Evolutionary conservation across 768 basidiomycete genomes (phyloP).

Genomic region (Leccinellum albellum): DNA sequence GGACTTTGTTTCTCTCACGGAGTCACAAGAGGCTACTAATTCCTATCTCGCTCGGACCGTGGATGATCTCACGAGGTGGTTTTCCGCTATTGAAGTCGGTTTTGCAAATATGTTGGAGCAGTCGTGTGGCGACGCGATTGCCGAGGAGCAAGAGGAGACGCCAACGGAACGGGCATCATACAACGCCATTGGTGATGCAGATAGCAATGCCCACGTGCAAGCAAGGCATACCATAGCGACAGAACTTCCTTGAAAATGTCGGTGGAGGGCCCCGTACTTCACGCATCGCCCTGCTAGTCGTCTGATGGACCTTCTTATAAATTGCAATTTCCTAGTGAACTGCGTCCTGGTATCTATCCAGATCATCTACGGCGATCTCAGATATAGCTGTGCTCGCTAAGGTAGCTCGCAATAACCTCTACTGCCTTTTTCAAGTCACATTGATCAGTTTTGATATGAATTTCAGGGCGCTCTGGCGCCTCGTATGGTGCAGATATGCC

Average conservation of each 20-base stretch:
- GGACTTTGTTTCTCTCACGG: conserved; percentile 58
- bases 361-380: conserved; percentile 23
- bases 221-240: conserved; percentile 9
- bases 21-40: conserved; percentile 57
- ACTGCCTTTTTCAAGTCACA: conserved; percentile 77
- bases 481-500: conserved; percentile 98
- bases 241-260: conserved; percentile 19
- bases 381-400: conserved; percentile 62
- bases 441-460: conserved; percentile 88
- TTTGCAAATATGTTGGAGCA: conserved; percentile 63
- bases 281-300: conserved; percentile 12
- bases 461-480: conserved; percentile 76
- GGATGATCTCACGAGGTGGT: conserved; percentile 72
- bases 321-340: conserved; percentile 12
- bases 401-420: conserved; percentile 73
- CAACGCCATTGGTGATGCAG: conserved; percentile 4
- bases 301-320: conserved; percentile 14
- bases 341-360: conserved; percentile 8
- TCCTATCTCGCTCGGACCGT: conserved; percentile 69
- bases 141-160: conserved; percentile 58
- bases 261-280: conserved; percentile 1
- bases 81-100: conserved; percentile 70
- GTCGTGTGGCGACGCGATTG: conserved; percentile 48
- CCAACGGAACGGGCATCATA: conserved; percentile 22
- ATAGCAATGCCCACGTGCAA: conserved; percentile 6